Conservation (phyloP, 1,284 basidiomycete genomes). For the Moesziomyces parantarcticus region DNA sequence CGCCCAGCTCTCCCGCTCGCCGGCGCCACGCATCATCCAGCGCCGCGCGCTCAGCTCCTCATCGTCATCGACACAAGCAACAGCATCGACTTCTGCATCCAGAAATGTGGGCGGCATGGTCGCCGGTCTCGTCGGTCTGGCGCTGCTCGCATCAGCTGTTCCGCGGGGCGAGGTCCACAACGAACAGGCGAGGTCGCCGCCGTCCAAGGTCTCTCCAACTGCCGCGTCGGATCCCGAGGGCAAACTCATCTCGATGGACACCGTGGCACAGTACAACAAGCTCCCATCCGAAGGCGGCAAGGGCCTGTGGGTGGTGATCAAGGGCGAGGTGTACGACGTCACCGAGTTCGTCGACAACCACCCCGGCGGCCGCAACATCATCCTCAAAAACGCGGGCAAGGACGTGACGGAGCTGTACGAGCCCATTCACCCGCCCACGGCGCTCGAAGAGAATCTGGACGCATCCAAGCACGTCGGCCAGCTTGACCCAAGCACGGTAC, state of each 20-base stretch:
- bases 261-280: conserved; percentile 55
- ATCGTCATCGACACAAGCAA: neutral
- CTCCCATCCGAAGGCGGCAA: conserved; percentile 44
- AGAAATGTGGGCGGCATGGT: conserved; percentile 17
- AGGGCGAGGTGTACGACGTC: conserved; percentile 70
- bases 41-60: conserved; percentile 14
- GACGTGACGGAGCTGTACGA: conserved; percentile 73
- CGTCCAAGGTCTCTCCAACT: conserved; percentile 16
- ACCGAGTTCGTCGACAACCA: conserved; percentile 83
- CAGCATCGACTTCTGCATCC: neutral
- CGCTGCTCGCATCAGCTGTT: conserved; percentile 21
- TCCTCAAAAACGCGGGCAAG: conserved; percentile 81
- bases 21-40: conserved; percentile 10
- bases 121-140: conserved; percentile 36
- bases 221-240: conserved; percentile 30
- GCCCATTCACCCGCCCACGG: conserved; percentile 64
- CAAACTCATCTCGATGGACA: conserved; percentile 55
- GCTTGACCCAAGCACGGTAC: conserved; percentile 52
- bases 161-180: conserved; percentile 25
- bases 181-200: conserved; percentile 23
- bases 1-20: conserved; percentile 14
- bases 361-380: conserved; percentile 81
- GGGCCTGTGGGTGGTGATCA: conserved; percentile 62
- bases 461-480: conserved; percentile 55
- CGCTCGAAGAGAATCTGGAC: conserved; percentile 59